These are phyloP conservation scores for Staphylotrichum tortipilum DNA, from an alignment of 495 filamentous ascomycete species.

Conservation along the genomic window DNA sequence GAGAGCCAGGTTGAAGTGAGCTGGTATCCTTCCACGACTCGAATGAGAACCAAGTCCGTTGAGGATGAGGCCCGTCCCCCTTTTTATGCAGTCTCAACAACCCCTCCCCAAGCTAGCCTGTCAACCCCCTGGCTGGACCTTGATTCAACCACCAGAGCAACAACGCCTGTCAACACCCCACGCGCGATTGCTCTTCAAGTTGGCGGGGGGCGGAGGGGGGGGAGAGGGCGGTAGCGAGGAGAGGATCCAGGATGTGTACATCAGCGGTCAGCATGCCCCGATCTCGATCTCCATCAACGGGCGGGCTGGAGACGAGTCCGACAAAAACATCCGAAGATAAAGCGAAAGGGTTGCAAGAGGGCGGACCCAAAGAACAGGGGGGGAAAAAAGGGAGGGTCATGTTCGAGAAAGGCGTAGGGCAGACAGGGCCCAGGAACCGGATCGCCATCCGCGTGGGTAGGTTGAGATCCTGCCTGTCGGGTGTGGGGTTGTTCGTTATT, in stretches of 20 bases:
- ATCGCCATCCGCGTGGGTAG: background rate
- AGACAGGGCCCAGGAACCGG: too few species aligned
- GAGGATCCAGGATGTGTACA: background rate
- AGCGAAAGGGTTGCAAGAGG: background rate
- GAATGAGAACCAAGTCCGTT: too few species aligned
- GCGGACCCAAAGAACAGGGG: background rate
- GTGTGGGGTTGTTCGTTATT: slow-evolving; percentile 2
- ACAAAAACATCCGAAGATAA: background rate
- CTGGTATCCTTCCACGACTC: background rate
- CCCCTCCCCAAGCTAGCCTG: background rate
- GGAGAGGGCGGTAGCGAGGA: background rate
- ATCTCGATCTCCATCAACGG: too few species aligned
- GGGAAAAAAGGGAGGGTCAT: background rate
- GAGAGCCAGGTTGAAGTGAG: background rate
- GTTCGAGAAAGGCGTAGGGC: background rate
- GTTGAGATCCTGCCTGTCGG: background rate
- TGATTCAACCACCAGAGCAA: too few species aligned
- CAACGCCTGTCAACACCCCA: background rate
- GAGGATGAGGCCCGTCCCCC: background rate
- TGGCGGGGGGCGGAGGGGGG: too few species aligned
- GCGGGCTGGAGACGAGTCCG: too few species aligned
- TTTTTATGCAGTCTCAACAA: background rate
- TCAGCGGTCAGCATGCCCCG: too few species aligned
- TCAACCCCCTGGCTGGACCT: too few species aligned
- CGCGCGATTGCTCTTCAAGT: too few species aligned